Evolutionary conservation across 768 basidiomycete genomes (phyloP), one percentile per base, ranked within the genome.

Genomic region (Podaxis sp.): DNA sequence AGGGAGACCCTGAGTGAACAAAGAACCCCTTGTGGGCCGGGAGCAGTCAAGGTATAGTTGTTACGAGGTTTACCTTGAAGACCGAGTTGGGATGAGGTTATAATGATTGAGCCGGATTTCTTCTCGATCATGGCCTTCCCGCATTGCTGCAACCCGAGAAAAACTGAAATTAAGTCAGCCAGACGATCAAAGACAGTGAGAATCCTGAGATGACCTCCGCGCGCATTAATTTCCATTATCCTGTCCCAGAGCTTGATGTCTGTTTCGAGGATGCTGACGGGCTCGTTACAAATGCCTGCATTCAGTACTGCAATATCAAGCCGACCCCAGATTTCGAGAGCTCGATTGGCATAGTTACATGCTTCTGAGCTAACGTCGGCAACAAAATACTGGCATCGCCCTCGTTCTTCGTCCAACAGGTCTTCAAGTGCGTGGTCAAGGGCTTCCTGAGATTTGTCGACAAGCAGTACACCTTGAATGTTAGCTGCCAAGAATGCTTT

Each of bases 21-120:
- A 11, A 23, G 18, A 21, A 27, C 23, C 23, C 11, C 0, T 1
- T 0, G 25, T 21, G 23, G 25, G 23, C 11, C 10, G 10, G 25
- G 21, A 1, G 14, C 1, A 11, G 7, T 32, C 28, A 40, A 40
- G 38, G 5, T 44, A 44, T n/a, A n/a, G 42, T 44, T 18, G 2
- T n/a, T 18, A 16, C 16, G 18, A 48, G 21, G 21, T 48, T 44
- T 25, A 67, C 64, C 61, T 61, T 67, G 59, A 37, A 67, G 58
- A 16, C 66, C 66, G n/a, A 67, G 58, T 25, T 67, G 64, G 5
- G 66, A 63, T n/a, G 66, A 61, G 6, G 59, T 62, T 47, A 65
- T 63, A 5, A 67, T 54, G 37, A 67, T 67, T 7, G 66, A 65
- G 2, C 66, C 66, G 14, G 59, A 62, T 13, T 59, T 59, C 25